A percentile compares a stretch with the other conserved stretches of the same genome.
phyloP scores from a whole-genome alignment of 345 rosid genomes.

The Eucalyptus cloeziana region DNA sequence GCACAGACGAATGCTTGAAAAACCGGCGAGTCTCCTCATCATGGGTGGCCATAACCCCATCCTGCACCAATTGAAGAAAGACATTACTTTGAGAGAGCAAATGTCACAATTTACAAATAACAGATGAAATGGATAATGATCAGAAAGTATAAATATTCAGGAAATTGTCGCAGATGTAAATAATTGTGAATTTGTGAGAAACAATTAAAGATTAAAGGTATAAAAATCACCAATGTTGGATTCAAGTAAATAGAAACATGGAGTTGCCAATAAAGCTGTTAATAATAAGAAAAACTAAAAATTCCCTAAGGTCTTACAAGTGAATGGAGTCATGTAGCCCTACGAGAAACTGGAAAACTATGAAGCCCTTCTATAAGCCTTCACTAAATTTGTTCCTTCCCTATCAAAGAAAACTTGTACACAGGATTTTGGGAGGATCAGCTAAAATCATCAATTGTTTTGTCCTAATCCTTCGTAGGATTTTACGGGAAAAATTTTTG shows the following conservation, averaged over 20 bases:
- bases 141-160: background rate
- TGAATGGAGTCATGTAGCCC: background rate
- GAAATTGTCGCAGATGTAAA: background rate
- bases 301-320: background rate
- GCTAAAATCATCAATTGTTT: background rate
- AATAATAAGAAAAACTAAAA: background rate
- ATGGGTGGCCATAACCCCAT: slow-evolving; percentile 92
- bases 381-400: background rate
- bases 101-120: background rate
- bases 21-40: slow-evolving; percentile 95
- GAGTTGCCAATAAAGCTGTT: background rate
- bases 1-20: slow-evolving; percentile 92
- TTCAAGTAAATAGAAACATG: background rate
- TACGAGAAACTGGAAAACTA: background rate
- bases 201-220: background rate
- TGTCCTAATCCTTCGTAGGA: background rate
- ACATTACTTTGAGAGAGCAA: background rate
- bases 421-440: background rate
- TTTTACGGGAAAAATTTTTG: background rate
- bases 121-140: background rate
- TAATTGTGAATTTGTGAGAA: background rate
- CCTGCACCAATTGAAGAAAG: slow-evolving; percentile 28
- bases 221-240: background rate
- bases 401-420: background rate
- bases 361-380: background rate